Evolutionary conservation across 2,329 filamentous ascomycete genomes (phyloP), one percentile per base, ranked within the genome.

Genomic region (Alternaria ventricosa): DNA sequence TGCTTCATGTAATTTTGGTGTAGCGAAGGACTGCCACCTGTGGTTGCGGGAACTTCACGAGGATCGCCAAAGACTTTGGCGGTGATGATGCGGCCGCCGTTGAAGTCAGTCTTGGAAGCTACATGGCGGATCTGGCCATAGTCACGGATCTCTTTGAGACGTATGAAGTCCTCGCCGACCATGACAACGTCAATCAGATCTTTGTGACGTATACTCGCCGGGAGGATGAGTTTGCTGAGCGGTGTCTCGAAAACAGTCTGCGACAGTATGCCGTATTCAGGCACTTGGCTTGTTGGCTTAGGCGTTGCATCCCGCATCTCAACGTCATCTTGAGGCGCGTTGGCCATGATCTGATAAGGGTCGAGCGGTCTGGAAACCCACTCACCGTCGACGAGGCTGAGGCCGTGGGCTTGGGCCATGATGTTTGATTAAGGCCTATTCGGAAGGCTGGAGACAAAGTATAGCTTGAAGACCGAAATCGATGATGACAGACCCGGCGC

Each of bases 131-230:
- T 85, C 72, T 91, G 89, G 1, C 90, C 89, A 74, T 92, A 88
- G 47, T 84, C 84, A 6, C 85, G 84, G 3, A 96, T 86, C 77
- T 97, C 91, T 71, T 90, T 91, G 67, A 98, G 88, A 69, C 95
- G 90, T 47, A 99, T 87, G 71, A 89, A 92, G 66, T 91, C 87
- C 69, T 97, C 91, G 57, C 94, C 92, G 61, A 99, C 86, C 71
- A 97, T 93, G 41, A 94, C 90, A 67, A 97, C 88, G 81, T 98
- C 94, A 70, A 96, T 94, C 64, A 89, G 84, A 46, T 85, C 80
- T 55, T 85, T 84, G 59, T 89, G 89, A 61, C 94, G 87, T 63
- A 98, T 84, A 63, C 90, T 88, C n/a, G 90, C 92, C 12, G 94
- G 92, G 13, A 97, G 82, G 46, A 97, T 90, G 83, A 87, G 91